Evolutionary conservation across 345 rosid species (phyloP).

Genomic region (Moricandia moricandioides): DNA sequence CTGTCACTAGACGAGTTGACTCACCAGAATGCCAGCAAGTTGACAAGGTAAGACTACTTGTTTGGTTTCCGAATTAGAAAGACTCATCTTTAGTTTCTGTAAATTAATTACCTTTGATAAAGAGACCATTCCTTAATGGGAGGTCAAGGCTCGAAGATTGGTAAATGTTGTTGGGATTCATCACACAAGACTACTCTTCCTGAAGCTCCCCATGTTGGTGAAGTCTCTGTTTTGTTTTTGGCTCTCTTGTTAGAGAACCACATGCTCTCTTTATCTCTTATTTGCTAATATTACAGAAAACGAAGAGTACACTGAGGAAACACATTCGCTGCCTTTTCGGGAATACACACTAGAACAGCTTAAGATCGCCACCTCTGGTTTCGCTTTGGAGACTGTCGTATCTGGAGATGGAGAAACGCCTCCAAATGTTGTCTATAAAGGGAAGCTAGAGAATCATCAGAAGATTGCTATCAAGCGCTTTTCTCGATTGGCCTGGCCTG

Average conservation of each 20-base stretch:
- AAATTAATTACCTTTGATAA: too few species aligned
- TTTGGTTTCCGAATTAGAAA: background rate
- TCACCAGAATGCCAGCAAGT: constrained; percentile 5
- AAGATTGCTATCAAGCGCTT: constrained; percentile 82
- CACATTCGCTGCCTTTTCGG: constrained; percentile 41
- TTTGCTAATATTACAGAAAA: constrained; percentile 39
- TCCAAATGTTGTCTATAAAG: constrained; percentile 79
- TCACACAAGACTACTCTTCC: constrained; percentile 51
- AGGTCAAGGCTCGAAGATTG: constrained; percentile 49
- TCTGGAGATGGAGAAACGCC: constrained; percentile 81
- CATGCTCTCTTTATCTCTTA: background rate
- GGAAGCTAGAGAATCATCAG: constrained; percentile 61
- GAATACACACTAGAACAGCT: constrained; percentile 70
- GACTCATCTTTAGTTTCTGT: too few species aligned
- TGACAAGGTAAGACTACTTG: background rate
- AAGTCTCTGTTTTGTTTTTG: constrained; percentile 5
- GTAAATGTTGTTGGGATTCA: constrained; percentile 48
- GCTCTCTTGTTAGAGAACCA: background rate
- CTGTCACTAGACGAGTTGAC: constrained; percentile 11
- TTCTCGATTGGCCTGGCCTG: constrained; percentile 78
- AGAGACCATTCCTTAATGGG: too few species aligned
- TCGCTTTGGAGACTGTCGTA: constrained; percentile 71
- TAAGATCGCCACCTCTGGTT: constrained; percentile 72
- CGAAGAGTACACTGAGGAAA: constrained; percentile 39
- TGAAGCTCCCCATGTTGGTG: constrained; percentile 57